Conservation (phyloP, 2,329 filamentous ascomycete species). For the Cladobotryum protrusum region DNA sequence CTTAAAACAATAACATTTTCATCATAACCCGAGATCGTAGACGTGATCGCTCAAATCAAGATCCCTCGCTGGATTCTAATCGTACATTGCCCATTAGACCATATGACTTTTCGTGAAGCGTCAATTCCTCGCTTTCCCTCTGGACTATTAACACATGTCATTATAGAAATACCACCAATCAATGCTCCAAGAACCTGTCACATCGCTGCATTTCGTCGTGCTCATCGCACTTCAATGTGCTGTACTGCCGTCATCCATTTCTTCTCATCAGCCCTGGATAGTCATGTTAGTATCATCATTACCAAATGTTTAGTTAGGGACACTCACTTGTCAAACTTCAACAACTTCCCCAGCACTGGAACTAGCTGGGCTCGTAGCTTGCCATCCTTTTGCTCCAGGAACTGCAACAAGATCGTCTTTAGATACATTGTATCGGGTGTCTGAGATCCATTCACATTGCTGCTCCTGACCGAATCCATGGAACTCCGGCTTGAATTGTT, state of each 20-base stretch:
- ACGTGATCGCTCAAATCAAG: too few relatives aligned
- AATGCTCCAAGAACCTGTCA: too few relatives aligned
- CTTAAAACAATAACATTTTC: neutral
- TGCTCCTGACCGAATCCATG: constrained; percentile 32
- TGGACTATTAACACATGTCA: too few relatives aligned
- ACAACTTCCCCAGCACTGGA: constrained; percentile 67
- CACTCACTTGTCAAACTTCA: constrained; percentile 70
- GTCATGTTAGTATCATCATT: neutral
- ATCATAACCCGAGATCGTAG: neutral
- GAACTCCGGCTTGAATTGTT: constrained; percentile 40
- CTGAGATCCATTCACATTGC: constrained; percentile 20
- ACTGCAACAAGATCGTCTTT: constrained; percentile 76
- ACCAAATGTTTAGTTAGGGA: neutral
- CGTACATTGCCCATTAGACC: neutral
- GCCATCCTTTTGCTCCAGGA: constrained; percentile 74
- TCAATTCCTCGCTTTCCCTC: too few relatives aligned
- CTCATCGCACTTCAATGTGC: constrained; percentile 16
- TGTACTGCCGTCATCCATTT: constrained; percentile 22
- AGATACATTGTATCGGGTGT: constrained; percentile 57
- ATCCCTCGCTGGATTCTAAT: neutral
- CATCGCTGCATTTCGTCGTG: neutral
- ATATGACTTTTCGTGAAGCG: too few relatives aligned
- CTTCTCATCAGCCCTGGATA: constrained; percentile 19
- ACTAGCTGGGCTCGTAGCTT: constrained; percentile 70
- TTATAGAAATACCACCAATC: neutral